Percentiles rank a stretch among this genome's conserved stretches.
phyloP scores from a whole-genome alignment of 73 alveolate species.

The Durusdinium trenchii region DNA sequence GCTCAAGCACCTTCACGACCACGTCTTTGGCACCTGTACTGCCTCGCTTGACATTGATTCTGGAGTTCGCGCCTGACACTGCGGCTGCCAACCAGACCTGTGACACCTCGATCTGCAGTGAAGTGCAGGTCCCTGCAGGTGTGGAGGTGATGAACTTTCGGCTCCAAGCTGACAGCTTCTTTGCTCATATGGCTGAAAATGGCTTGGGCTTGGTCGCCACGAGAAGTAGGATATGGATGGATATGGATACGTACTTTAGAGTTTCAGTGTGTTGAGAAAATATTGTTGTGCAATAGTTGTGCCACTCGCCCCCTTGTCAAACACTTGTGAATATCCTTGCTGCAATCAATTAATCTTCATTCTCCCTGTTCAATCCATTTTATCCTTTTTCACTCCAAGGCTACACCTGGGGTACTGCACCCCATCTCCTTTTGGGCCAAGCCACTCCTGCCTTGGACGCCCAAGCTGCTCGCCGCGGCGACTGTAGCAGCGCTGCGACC shows the following conservation, averaged over 20 bases:
- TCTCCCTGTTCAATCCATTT: too few species aligned
- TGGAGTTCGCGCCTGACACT: background rate
- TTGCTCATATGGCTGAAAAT: too few species aligned
- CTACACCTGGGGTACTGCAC: slow-evolving; percentile 35
- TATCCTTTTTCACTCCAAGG: slow-evolving; percentile 9
- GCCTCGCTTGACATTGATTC: slow-evolving; percentile 34
- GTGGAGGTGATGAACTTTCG: background rate
- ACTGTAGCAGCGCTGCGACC: background rate
- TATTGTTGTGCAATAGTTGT: too few species aligned
- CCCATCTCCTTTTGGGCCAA: background rate
- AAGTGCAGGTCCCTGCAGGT: slow-evolving; percentile 51
- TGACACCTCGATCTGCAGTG: slow-evolving; percentile 32
- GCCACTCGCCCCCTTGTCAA: too few species aligned
- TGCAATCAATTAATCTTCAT: too few species aligned
- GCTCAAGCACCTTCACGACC: slow-evolving; percentile 20
- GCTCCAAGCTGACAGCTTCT: too few species aligned
- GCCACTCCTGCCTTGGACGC: background rate
- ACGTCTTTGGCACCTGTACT: slow-evolving; percentile 38
- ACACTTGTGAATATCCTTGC: too few species aligned
- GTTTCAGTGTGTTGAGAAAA: too few species aligned
- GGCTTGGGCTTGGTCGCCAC: too few species aligned
- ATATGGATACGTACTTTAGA: too few species aligned
- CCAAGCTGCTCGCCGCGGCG: slow-evolving; percentile 23
- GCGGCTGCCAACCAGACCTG: slow-evolving; percentile 9
- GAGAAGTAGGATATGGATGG: too few species aligned